phyloP scores from a whole-genome alignment of 1,139 yeast genomes.

The Taiozyma sp. region DNA sequence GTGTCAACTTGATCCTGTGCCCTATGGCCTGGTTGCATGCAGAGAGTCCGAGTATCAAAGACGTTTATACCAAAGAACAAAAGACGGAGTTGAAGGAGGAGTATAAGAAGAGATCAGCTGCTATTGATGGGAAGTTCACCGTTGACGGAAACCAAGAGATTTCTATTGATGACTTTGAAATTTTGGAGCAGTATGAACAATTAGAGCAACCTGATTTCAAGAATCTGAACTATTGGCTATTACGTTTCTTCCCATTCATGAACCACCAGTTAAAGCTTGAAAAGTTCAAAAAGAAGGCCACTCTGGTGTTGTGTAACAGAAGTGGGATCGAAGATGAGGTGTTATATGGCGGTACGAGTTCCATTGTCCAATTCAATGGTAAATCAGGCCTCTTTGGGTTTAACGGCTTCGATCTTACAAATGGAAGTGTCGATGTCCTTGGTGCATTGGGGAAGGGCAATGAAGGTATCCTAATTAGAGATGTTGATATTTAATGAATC shows the following conservation, averaged over 20 bases:
- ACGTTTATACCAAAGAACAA: slow-evolving; percentile 8
- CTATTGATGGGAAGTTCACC: slow-evolving; percentile 13
- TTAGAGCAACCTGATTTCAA: slow-evolving; percentile 31
- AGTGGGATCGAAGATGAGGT: slow-evolving; percentile 69
- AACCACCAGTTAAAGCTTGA: slow-evolving; percentile 33
- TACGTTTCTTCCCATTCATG: slow-evolving; percentile 65
- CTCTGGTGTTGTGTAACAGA: slow-evolving; percentile 58
- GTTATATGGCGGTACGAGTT: slow-evolving; percentile 70
- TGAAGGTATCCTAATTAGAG: slow-evolving; percentile 60
- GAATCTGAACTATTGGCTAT: slow-evolving; percentile 61
- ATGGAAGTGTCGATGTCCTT: slow-evolving; percentile 46
- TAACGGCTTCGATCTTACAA: slow-evolving; percentile 28
- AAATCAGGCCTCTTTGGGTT: slow-evolving; percentile 25
- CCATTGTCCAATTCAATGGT: slow-evolving; percentile 49
- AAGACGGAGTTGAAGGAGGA: slow-evolving; percentile 20
- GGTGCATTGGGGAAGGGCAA: slow-evolving; percentile 57
- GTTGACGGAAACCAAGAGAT: slow-evolving; percentile 9
- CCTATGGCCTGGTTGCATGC: slow-evolving; percentile 90
- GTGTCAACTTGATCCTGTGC: slow-evolving; percentile 54
- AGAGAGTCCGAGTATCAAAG: slow-evolving; percentile 37
- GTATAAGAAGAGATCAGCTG: slow-evolving; percentile 11
- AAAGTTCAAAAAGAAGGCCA: slow-evolving; percentile 19
- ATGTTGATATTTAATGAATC: slow-evolving; percentile 39
- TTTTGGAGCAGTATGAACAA: slow-evolving; percentile 8
- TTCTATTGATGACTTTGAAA: slow-evolving; percentile 1